These are phyloP conservation scores for Citrus hindsii DNA, from an alignment of 345 rosid genomes.

Conservation along the genomic window DNA sequence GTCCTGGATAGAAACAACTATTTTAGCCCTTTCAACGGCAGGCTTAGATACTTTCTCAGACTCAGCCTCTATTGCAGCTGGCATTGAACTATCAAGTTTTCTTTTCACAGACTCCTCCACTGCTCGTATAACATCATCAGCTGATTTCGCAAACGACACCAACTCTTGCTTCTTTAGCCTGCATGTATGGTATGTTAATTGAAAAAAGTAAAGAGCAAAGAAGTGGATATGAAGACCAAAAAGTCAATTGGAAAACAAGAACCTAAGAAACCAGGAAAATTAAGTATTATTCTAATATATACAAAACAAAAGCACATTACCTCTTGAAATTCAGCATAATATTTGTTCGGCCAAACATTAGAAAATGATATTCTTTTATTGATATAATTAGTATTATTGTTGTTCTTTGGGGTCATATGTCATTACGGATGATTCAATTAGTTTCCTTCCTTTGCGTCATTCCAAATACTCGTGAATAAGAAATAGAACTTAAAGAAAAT, in stretches of 20 bases:
- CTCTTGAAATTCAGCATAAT: no score
- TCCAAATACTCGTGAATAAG: no score
- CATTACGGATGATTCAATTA: no score
- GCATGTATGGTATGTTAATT: constrained; percentile 15
- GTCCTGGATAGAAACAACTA: constrained; percentile 68
- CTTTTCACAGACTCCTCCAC: constrained; percentile 47
- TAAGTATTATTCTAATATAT: background rate
- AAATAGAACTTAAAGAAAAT: no score
- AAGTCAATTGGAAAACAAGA: background rate
- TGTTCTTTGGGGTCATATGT: no score
- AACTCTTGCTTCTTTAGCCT: constrained; percentile 81
- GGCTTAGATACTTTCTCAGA: constrained; percentile 30
- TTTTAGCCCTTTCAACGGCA: constrained; percentile 52
- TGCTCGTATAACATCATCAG: constrained; percentile 44
- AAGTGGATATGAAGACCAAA: background rate
- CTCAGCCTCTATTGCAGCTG: constrained; percentile 28
- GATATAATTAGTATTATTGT: no score
- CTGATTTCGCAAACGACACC: constrained; percentile 49
- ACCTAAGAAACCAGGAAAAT: background rate
- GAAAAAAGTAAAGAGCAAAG: background rate
- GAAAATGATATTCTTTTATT: no score
- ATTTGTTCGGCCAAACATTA: no score
- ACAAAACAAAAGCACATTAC: background rate
- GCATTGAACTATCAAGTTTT: constrained; percentile 28
- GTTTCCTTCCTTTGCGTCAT: no score